These are phyloP conservation scores for Sarocladium oryzae DNA, from an alignment of 2,329 filamentous ascomycete genomes.

Conservation along the genomic window DNA sequence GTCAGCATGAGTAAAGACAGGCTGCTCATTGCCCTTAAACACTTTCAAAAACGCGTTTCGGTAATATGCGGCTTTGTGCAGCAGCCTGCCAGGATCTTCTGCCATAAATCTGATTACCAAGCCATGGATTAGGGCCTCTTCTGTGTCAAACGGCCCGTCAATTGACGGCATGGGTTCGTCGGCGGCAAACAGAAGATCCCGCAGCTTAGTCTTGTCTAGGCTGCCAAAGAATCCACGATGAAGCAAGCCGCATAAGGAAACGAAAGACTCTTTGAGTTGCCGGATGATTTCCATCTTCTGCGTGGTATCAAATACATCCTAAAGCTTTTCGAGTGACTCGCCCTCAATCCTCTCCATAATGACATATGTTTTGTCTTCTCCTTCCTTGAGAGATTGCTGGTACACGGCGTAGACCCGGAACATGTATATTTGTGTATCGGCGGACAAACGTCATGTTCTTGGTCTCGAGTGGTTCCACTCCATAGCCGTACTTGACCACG, in stretches of 20 bases:
- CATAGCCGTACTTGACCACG: neutral
- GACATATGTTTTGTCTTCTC: neutral
- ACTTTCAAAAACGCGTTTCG: neutral
- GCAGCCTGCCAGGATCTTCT: neutral
- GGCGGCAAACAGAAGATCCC: neutral
- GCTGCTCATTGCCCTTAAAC: neutral
- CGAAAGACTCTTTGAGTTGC: neutral
- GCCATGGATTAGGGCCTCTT: neutral
- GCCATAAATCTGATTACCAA: too few relatives aligned
- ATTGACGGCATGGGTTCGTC: neutral
- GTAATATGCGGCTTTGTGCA: neutral
- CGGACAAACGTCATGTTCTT: neutral
- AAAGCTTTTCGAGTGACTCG: neutral
- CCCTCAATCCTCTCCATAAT: neutral
- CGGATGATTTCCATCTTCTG: neutral
- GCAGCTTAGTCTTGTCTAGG: neutral
- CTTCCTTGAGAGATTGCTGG: neutral
- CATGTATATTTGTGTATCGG: neutral
- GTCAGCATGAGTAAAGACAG: slow-evolving; percentile 17
- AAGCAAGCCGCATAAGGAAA: neutral
- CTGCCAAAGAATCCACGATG: neutral
- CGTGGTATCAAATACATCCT: neutral
- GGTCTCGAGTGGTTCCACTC: neutral
- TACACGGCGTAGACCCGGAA: neutral
- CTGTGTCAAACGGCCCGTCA: neutral